Evolutionary conservation across 805 yeast species (phyloP), one percentile per base, ranked within the genome.

Genomic region (Pichia deserticola): DNA sequence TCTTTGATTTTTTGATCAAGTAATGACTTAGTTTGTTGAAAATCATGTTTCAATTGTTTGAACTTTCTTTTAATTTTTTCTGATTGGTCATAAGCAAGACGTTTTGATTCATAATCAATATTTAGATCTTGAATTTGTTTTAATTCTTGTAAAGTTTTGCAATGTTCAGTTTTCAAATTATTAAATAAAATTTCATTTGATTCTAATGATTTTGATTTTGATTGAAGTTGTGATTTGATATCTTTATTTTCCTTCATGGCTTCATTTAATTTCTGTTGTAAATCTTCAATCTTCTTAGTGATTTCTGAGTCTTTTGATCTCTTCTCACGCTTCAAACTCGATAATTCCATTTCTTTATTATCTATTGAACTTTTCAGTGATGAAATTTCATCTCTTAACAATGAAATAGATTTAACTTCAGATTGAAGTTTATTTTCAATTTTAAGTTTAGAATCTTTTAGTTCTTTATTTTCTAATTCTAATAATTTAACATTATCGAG

Each of bases 11-110:
- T 72, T 37, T 67, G 67, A 45, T 74, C 74, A 36, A 75, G 58
- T 8, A 76, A 55, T 5, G 66, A 65, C 41, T 67, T 69, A 7
- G 76, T 70, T 53, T 73, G 73, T 41, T 57, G 60, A 7, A 74
- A 72, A 43, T 76, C 78, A 38, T 71, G 73, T 52, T 78, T 76
- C 28, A 80, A 60, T 44, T 68, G 69, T 46, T 62, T 66, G 48
- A 62, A 69, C 51, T 58, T 68, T 54, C 51, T 55, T 37, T 54
- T 61, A 49, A 59, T 55, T 58, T 44, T 56, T 33, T 62, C 70
- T 10, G 58, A 45, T 36, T 55, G 54, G 51, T 66, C 63, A 51
- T 61, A 57, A 42, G 65, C 65, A 7, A 51, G 6, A 20, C 58
- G 60, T 45, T 55, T 60, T 51, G 13, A 33, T 15, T 50, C 54